Evolutionary conservation across 768 basidiomycete genomes (phyloP).

Genomic region (Royoungia palumana): DNA sequence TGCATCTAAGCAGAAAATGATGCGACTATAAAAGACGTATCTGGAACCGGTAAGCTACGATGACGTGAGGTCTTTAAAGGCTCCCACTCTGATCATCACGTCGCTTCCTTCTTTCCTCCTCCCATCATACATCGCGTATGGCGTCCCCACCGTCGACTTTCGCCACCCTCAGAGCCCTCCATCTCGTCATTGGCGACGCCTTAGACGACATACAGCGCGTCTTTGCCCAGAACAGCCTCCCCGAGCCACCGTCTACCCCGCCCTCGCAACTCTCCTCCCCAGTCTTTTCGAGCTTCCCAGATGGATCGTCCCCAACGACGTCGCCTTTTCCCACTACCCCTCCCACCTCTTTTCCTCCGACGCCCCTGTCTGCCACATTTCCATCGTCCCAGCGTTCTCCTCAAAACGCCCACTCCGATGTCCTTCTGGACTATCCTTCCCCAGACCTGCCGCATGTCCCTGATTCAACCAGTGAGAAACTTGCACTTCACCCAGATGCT

Average conservation of each 20-base stretch:
- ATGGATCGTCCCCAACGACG: conserved; percentile 26
- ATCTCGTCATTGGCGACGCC: conserved; percentile 64
- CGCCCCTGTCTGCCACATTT: conserved; percentile 31
- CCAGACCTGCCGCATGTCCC: conserved; percentile 48
- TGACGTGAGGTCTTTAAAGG: conserved; percentile 18
- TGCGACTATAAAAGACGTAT: conserved; percentile 10
- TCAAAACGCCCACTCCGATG: neutral
- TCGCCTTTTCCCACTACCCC: conserved; percentile 24
- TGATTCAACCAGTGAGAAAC: conserved; percentile 46
- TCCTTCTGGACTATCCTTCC: conserved; percentile 50
- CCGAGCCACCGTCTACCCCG: conserved; percentile 11
- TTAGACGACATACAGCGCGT: conserved; percentile 65
- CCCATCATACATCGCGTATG: conserved; percentile 18
- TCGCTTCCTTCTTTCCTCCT: conserved; percentile 5
- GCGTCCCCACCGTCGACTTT: conserved; percentile 51
- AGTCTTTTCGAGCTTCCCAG: conserved; percentile 28
- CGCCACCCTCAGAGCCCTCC: conserved; percentile 58
- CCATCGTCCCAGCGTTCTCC: conserved; percentile 8
- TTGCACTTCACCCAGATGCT: conserved; percentile 59
- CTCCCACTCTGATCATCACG: conserved; percentile 6
- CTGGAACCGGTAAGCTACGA: conserved; percentile 7
- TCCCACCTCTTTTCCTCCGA: conserved; percentile 25
- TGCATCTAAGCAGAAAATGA: conserved; percentile 11
- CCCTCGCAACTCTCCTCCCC: conserved; percentile 17
- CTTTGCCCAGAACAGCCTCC: conserved; percentile 34